Evolutionary conservation across 2,329 filamentous ascomycete genomes (phyloP), one percentile per base, ranked within the genome.

Genomic region (Diaporthe sp.): DNA sequence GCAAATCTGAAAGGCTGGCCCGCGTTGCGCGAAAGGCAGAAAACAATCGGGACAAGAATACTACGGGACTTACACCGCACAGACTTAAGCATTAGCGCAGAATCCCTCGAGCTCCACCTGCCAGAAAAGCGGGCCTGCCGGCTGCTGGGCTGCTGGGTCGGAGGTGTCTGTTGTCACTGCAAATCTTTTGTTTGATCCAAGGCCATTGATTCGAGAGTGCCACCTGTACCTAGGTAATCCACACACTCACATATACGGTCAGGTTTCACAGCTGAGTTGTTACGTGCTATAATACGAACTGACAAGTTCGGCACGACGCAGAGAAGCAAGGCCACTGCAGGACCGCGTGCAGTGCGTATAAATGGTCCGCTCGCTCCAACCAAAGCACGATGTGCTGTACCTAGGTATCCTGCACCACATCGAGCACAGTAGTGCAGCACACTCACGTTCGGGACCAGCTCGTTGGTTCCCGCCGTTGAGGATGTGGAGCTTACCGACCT

Each of bases 391-490:
- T 35, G 33, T 17, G 25, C 15, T 25, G 22, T 60, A 25, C 17
- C 19, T 17, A 38, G 35, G 22, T 60, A 25, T 9, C 19, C 22
- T 50, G 28, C 38, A 45, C 28, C 10, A 35, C n/a, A n/a, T n/a
- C n/a, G n/a, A n/a, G n/a, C n/a, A n/a, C 42, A 47, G 30, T 28
- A 67, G 9, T 38, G 28, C n/a, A 38, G 42, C 45, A 45, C 30
- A 28, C 45, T 67, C 30, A 30, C 33, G 45, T 54, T 54, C 45
- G 64, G 47, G 64, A 54, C n/a, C 33, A 40, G 15, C 7, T 68
- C 64, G 64, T 68, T 68, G 64, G 64, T 47, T 68, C 64, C 64
- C 47, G 64, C 47, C n/a, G 45, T 54, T 40, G 47, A 68, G 47
- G 47, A 47, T 68, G 30, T 68, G 64, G 33, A 25, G 7, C 64